These are phyloP conservation scores for Wallacemonas sp. DNA, from an alignment of 208 protist genomes.

Conservation along the genomic window DNA sequence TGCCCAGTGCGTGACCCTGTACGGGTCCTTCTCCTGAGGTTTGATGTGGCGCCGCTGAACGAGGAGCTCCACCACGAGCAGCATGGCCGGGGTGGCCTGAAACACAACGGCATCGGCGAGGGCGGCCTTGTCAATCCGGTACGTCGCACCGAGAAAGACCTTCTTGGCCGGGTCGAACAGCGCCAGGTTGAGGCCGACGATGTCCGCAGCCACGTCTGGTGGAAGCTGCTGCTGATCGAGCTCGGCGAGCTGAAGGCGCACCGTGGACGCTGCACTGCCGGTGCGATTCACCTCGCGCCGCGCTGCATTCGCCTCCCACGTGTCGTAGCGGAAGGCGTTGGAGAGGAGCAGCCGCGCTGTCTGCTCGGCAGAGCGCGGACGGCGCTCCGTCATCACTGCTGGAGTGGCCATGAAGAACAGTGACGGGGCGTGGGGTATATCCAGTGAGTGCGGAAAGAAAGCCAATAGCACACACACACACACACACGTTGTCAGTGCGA, in stretches of 20 bases:
- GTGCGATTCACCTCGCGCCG: constrained; percentile 28
- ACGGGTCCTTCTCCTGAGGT: constrained; percentile 11
- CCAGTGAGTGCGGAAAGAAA: not conserved
- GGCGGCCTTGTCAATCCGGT: constrained; percentile 27
- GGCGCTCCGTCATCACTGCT: not conserved
- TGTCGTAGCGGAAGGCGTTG: constrained; percentile 85
- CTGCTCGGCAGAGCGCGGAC: constrained; percentile 77
- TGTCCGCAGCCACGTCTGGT: constrained; percentile 10
- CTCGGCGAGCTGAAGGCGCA: constrained; percentile 34
- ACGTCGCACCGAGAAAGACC: constrained; percentile 73
- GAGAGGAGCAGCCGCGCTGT: constrained; percentile 79
- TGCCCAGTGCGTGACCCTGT: constrained; percentile 66
- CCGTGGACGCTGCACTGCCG: constrained; percentile 29
- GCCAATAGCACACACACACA: not conserved
- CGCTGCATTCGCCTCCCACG: constrained; percentile 65
- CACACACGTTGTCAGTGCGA: no score
- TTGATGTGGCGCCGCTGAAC: constrained; percentile 30
- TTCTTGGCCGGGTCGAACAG: constrained; percentile 57
- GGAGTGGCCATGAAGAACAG: no score
- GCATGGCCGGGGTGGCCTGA: constrained; percentile 38
- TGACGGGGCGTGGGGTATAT: no score
- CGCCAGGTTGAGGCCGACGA: constrained; percentile 60
- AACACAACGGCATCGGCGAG: constrained; percentile 54
- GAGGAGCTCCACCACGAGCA: constrained; percentile 73
- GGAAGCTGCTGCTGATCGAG: constrained; percentile 24